Evolutionary conservation across 805 yeast genomes (phyloP).

Genomic region (Pichia exigua): DNA sequence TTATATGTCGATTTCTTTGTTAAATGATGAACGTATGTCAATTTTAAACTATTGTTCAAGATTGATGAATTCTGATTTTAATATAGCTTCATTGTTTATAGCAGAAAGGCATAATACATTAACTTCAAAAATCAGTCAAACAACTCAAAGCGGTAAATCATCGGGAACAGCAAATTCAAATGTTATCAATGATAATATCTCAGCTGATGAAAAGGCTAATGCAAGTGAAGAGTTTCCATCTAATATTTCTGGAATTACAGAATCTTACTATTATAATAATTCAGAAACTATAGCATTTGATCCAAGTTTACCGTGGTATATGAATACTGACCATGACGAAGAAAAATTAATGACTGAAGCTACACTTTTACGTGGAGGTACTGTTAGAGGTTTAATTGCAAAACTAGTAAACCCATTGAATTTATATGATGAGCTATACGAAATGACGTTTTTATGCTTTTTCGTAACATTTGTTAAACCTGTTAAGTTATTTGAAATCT

Average conservation of each 20-base stretch:
- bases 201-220: not conserved
- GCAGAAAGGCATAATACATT: slow-evolving; percentile 36
- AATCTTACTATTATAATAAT: slow-evolving; percentile 16
- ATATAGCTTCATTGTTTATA: slow-evolving; percentile 45
- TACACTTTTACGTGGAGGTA: slow-evolving; percentile 79
- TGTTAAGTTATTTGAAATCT: slow-evolving; percentile 46
- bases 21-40: slow-evolving; percentile 64
- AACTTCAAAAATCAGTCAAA: slow-evolving; percentile 22
- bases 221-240: no score
- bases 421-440: slow-evolving; percentile 51
- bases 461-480: slow-evolving; percentile 70
- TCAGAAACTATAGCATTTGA: no score
- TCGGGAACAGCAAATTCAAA: not conserved
- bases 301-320: slow-evolving; percentile 51
- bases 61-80: slow-evolving; percentile 67
- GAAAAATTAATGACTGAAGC: slow-evolving; percentile 46
- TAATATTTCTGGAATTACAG: not conserved
- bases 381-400: slow-evolving; percentile 67
- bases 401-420: slow-evolving; percentile 71
- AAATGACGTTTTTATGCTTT: slow-evolving; percentile 62
- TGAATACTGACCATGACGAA: slow-evolving; percentile 57
- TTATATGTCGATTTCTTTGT: slow-evolving; percentile 39
- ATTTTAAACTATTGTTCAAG: slow-evolving; percentile 67
- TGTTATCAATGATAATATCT: slow-evolving; percentile 19
- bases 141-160: slow-evolving; percentile 28